Evolutionary conservation across 2,329 filamentous ascomycete species (phyloP).

Genomic region (Talaromyces atroroseus): DNA sequence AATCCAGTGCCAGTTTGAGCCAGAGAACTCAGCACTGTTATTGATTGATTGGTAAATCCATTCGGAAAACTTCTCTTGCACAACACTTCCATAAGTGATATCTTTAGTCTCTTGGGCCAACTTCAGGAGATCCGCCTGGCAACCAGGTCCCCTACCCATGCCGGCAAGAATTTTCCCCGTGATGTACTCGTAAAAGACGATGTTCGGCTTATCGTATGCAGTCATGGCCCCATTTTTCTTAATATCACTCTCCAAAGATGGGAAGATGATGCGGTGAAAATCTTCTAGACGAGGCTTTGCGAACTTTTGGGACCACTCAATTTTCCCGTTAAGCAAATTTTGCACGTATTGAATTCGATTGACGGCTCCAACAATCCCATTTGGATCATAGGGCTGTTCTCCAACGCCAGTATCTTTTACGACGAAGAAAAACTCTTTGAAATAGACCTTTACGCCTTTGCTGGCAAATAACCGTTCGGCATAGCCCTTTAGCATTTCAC

Average conservation of each 20-base stretch:
- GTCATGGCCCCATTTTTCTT: no score
- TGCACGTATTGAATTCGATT: background rate
- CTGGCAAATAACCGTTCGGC: background rate
- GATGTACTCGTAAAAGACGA: background rate
- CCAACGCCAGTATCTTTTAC: background rate
- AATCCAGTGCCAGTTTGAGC: background rate
- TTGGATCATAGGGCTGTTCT: background rate
- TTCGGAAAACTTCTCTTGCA: background rate
- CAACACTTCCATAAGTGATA: background rate
- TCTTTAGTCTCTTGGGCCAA: background rate
- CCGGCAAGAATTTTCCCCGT: background rate
- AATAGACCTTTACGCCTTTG: background rate
- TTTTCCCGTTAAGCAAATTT: background rate
- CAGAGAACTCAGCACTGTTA: background rate
- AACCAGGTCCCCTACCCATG: background rate
- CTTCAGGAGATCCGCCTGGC: background rate
- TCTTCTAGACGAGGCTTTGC: background rate
- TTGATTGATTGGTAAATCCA: background rate
- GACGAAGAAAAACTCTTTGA: background rate
- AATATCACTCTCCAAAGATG: conserved; percentile 4
- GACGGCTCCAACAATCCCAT: background rate
- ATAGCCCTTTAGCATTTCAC: background rate
- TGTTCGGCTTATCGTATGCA: conserved; percentile 2
- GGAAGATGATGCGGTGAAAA: background rate
- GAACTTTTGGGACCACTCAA: background rate